phyloP scores from a whole-genome alignment of 495 filamentous ascomycete genomes.

The Daldinia concentrica region DNA sequence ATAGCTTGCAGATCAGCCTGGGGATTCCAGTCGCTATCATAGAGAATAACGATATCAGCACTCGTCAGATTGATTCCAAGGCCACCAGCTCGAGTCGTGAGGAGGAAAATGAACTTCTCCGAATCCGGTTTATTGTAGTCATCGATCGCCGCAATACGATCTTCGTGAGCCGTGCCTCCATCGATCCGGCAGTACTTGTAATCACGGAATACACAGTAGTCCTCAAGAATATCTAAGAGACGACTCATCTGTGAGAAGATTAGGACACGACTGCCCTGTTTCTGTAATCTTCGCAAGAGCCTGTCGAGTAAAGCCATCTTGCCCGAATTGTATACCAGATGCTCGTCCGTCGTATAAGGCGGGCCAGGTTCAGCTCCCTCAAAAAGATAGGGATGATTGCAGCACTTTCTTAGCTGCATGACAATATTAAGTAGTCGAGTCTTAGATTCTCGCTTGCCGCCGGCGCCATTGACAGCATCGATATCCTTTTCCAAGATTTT shows the following conservation, averaged over 20 bases:
- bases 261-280: constrained; percentile 87
- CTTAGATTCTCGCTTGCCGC: constrained; percentile 97
- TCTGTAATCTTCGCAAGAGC: constrained; percentile 83
- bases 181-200: constrained; percentile 98
- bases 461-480: constrained; percentile 97
- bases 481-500: constrained; percentile 99
- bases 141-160: constrained; percentile 96
- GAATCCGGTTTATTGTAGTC: constrained; percentile 96
- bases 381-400: constrained; percentile 98
- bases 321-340: constrained; percentile 89
- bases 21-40: constrained; percentile 99
- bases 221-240: constrained; percentile 95
- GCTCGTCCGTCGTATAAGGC: constrained; percentile 97
- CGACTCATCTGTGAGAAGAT: constrained; percentile 99
- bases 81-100: constrained; percentile 97
- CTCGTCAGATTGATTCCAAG: constrained; percentile 98
- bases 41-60: constrained; percentile 97
- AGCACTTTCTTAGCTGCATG: constrained; percentile 99
- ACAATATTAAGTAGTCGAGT: constrained; percentile 99
- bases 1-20: constrained; percentile 98
- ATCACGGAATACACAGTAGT: constrained; percentile 95
- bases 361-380: constrained; percentile 98
- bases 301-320: constrained; percentile 99
- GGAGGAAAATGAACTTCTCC: constrained; percentile 95
- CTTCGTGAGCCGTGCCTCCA: constrained; percentile 95